Evolutionary conservation across 768 basidiomycete genomes (phyloP), one percentile per base, ranked within the genome.

Genomic region (Artomyces pyxidatus): DNA sequence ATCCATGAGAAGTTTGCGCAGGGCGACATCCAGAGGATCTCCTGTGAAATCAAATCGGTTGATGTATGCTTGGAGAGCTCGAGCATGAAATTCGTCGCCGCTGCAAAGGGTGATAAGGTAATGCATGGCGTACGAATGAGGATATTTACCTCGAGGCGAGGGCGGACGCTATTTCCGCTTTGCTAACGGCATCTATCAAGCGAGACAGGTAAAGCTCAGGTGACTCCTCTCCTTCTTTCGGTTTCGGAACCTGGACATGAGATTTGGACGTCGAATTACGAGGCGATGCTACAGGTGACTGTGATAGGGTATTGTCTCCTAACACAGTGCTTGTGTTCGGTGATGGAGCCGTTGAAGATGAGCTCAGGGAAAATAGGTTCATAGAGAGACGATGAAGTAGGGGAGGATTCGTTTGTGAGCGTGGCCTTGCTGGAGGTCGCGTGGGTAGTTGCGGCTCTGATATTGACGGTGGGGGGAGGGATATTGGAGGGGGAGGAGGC

Each of bases 1-100:
- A 58, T 93, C 82, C 87, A 96, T 91, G 29, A 99, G 73, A 42
- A 99, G 63, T 59, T 81, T 83, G 35, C 96, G 84, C 37, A 99
- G 69, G 17, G 96, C 89, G 26, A 98, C 80, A 61, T 99, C 96
- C 28, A 99, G 74, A 9, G 96, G 86, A 58, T 91, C 82, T 40
- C 76, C 71, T 16, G 65, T 64, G 60, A 98, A 96, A 55, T 84
- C 75, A 63, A 97, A 98, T 37, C 74, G 75, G 40, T 70, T 69
- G 52, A 98, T 76, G 62, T 90, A 94, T 11, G 73, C 59, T 48
- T 73, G 73, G 43, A 97, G 73, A 3, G 92, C 85, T 47, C 74
- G 68, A 3, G 70, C 63, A 62, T 94, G 77, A 47, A 92, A 85
- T 4, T 69, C 59, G 49, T 92, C 88, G 35, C 77, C 71, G 58